Base-by-base conservation (phyloP, 2,329 filamentous ascomycete species). In the Trichoderma harzianum region DNA sequence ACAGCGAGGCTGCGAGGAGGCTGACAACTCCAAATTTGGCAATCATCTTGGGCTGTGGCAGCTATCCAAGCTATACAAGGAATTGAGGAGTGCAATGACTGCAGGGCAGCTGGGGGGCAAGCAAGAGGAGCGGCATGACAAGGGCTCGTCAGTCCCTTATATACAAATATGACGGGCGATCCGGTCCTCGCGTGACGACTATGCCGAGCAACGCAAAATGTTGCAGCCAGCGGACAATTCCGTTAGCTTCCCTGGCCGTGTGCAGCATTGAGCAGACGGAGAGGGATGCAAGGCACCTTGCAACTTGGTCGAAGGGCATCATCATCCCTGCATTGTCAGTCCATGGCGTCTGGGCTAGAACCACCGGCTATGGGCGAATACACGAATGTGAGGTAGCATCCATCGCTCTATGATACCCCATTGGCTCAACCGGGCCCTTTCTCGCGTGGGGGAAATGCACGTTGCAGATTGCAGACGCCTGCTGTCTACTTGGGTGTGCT, bases 1-100 rank as follows among this genome's bases (percentile, higher is more conserved):
- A 77, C 69, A 81, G 75, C 74, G 78, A 81, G 47, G 78, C 79
- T 73, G 76, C 79, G 58, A 82, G 73, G 73, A 78, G 76, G 74
- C 78, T 77, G 75, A 79, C 77, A 72, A 77, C 73, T 75, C 78
- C 80, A 75, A 83, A 73, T 77, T 80, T 84, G 75, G 78, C 78
- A 76, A 83, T 78, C 78, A 81, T 83, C 67, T 30, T 62, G 60
- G 43, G 18, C 21, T 24, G 24, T 47, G 30, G 12, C 18, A 21
- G 12, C 14, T 57, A 53, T 39, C 47, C 65, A 60, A 57, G 21
- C 21, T 43, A 21, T 18, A 61, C 12, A 10, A 36, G 5, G 36
- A n/a, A 36, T 53, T 32, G 36, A 32, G 61, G 36, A 32, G 36
- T 30, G 26, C 36, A 51, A 64, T 51, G 62, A 51, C 62, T 36